Percentiles rank a stretch among this genome's conserved stretches.
Conservation (phyloP, 2,329 filamentous ascomycete species). For the Lasiodiplodia gonubiensis region DNA sequence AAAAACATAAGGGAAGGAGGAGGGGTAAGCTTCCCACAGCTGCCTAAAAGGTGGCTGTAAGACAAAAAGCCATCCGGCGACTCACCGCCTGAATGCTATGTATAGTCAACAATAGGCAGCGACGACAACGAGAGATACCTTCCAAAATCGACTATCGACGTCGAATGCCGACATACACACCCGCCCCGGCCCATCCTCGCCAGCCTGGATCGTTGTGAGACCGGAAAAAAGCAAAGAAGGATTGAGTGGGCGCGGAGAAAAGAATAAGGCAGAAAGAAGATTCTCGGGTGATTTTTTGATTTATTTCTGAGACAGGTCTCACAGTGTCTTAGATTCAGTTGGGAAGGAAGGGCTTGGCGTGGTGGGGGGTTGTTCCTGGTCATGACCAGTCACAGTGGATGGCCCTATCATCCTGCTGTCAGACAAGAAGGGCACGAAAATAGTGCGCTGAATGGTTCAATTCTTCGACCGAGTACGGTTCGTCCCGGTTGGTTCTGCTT, state of each 20-base stretch:
- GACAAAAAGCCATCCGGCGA: too few species aligned
- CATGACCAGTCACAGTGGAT: neutral
- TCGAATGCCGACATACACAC: neutral
- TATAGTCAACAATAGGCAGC: too few species aligned
- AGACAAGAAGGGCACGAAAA: neutral
- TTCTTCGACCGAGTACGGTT: neutral
- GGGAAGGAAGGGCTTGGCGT: neutral
- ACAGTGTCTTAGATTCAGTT: neutral
- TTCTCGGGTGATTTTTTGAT: constrained; percentile 8
- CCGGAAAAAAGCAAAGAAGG: neutral
- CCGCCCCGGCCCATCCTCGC: neutral
- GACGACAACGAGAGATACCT: neutral
- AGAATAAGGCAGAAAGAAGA: neutral
- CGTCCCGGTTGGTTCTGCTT: neutral
- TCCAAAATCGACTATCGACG: neutral
- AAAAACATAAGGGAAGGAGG: neutral
- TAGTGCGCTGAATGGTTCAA: neutral
- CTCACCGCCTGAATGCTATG: too few species aligned
- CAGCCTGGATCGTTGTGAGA: neutral
- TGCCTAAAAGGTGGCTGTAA: too few species aligned
- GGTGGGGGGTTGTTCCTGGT: neutral
- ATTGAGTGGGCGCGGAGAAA: too few species aligned
- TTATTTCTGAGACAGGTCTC: constrained; percentile 1
- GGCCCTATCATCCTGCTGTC: neutral
- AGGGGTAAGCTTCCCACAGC: too few species aligned